Percentiles rank a stretch among this genome's conserved stretches.
Conservation (phyloP, 176 grass and related monocot species). For the Oryza punctata region DNA sequence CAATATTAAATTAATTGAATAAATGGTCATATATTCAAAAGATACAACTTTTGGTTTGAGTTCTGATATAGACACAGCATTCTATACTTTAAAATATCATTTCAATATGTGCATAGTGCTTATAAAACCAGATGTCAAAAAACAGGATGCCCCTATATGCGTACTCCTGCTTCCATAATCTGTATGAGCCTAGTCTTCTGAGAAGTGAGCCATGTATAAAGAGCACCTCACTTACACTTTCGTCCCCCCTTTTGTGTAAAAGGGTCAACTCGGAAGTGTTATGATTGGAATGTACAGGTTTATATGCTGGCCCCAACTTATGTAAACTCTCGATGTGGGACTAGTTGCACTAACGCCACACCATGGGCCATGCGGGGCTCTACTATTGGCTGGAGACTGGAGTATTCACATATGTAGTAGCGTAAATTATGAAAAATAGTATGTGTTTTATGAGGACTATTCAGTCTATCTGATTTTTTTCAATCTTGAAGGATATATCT, state of each 20-base stretch:
- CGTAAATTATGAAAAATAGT: not conserved
- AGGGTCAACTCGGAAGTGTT: not conserved
- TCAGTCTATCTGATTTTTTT: conserved; percentile 6
- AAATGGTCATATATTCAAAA: not conserved
- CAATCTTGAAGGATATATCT: conserved; percentile 1
- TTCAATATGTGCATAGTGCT: not conserved
- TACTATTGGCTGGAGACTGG: not conserved
- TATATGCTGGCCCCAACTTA: not conserved
- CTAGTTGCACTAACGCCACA: not conserved
- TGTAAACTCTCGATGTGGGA: not conserved
- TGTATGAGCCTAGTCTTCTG: not conserved
- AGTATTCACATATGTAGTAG: not conserved
- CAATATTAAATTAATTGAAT: not conserved
- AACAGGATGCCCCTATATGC: not conserved
- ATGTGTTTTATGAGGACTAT: not conserved
- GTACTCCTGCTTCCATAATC: not conserved
- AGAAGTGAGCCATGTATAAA: not conserved
- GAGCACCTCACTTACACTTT: not conserved
- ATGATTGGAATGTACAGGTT: not conserved
- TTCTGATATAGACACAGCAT: conserved; percentile 6
- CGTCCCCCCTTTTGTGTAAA: not conserved
- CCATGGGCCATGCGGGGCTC: not conserved
- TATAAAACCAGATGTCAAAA: conserved; percentile 1
- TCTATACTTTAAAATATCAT: not conserved
- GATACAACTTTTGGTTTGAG: conserved; percentile 2